Evolutionary conservation across 2,329 filamentous ascomycete genomes (phyloP).

Genomic region (Paecilomyces sp.): DNA sequence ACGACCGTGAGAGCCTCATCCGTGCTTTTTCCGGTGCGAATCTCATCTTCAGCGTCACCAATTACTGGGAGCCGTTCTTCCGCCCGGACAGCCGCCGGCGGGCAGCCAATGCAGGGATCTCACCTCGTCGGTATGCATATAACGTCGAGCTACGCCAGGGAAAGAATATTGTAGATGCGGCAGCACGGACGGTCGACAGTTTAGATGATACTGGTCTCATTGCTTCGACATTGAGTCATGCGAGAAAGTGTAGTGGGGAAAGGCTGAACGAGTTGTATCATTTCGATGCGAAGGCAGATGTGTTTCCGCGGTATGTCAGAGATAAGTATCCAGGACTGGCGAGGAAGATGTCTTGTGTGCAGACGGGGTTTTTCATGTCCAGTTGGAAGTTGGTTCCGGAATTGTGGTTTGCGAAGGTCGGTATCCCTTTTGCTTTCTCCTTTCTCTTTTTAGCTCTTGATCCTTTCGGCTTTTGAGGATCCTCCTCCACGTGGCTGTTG

Average conservation of each 20-base stretch:
- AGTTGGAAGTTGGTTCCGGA: slow-evolving; percentile 43
- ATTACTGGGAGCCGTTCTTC: slow-evolving; percentile 49
- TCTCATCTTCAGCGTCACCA: slow-evolving; percentile 48
- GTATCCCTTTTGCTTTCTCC: background rate
- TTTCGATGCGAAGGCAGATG: slow-evolving; percentile 45
- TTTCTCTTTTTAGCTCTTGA: no score
- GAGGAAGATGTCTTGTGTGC: slow-evolving; percentile 43
- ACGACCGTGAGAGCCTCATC: slow-evolving; percentile 13
- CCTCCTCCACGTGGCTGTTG: background rate
- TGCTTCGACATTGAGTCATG: slow-evolving; percentile 47
- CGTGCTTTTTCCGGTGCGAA: slow-evolving; percentile 34
- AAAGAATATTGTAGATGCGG: slow-evolving; percentile 50
- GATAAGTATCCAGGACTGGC: slow-evolving; percentile 38
- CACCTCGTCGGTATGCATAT: slow-evolving; percentile 40
- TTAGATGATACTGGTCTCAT: slow-evolving; percentile 45
- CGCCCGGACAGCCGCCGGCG: slow-evolving; percentile 35
- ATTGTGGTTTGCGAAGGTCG: slow-evolving; percentile 42
- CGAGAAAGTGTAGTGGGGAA: slow-evolving; percentile 40
- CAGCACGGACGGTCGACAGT: slow-evolving; percentile 32
- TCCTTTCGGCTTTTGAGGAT: no score
- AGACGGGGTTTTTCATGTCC: slow-evolving; percentile 44
- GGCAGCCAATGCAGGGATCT: slow-evolving; percentile 33
- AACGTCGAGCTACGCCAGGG: slow-evolving; percentile 46
- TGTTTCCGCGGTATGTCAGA: slow-evolving; percentile 42
- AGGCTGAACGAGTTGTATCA: slow-evolving; percentile 42